Percentiles rank a stretch among this genome's conserved stretches.
phyloP scores from a whole-genome alignment of 345 rosid genomes.

The Cardamine occulta region DNA sequence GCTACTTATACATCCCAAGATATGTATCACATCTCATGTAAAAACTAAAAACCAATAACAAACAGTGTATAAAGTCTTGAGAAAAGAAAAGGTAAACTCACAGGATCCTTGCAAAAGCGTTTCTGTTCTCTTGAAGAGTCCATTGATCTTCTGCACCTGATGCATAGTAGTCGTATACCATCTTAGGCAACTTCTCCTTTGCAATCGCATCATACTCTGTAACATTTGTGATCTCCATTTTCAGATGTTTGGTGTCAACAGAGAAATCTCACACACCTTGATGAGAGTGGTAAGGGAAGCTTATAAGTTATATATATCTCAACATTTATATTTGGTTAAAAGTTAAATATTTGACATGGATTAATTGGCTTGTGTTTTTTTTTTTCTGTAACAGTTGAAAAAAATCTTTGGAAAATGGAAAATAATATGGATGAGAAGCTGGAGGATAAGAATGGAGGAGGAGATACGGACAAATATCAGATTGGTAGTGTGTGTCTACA shows the following conservation, averaged over 20 bases:
- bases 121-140: slow-evolving; percentile 70
- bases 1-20: slow-evolving; percentile 40
- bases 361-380: background rate
- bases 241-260: slow-evolving; percentile 11
- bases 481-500: slow-evolving; percentile 41
- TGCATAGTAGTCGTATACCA: slow-evolving; percentile 80
- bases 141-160: slow-evolving; percentile 87
- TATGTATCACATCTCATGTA: slow-evolving; percentile 19
- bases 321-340: background rate
- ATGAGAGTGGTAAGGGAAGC: background rate
- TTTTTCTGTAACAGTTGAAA: background rate
- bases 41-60: background rate
- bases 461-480: slow-evolving; percentile 45
- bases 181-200: slow-evolving; percentile 72
- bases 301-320: background rate
- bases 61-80: background rate
- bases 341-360: slow-evolving; percentile 4
- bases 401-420: background rate
- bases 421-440: slow-evolving; percentile 57
- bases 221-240: slow-evolving; percentile 79
- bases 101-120: slow-evolving; percentile 75
- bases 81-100: slow-evolving; percentile 38
- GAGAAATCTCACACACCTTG: slow-evolving; percentile 27
- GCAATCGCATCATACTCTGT: slow-evolving; percentile 73
- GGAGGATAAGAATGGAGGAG: slow-evolving; percentile 54